phyloP scores from a whole-genome alignment of 2,329 filamentous ascomycete genomes.

The Trichoderma sp. region DNA sequence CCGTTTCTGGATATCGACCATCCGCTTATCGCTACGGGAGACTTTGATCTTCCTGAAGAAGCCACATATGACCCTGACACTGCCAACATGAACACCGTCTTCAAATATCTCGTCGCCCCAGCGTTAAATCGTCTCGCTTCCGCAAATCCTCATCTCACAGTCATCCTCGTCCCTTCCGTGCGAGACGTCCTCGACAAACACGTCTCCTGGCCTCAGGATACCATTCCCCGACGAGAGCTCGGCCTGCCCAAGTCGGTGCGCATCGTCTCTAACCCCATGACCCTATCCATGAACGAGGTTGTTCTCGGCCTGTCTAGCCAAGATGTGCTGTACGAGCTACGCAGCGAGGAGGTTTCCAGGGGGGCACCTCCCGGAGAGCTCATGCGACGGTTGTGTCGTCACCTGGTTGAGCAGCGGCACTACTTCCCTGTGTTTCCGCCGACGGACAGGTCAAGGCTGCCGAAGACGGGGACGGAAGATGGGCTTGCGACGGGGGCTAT shows the following conservation, averaged over 20 bases:
- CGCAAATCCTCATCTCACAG: slow-evolving; percentile 72
- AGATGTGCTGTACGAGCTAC: slow-evolving; percentile 79
- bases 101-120: slow-evolving; percentile 74
- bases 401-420: slow-evolving; percentile 85
- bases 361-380: slow-evolving; percentile 46
- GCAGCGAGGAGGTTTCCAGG: slow-evolving; percentile 62
- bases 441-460: slow-evolving; percentile 63
- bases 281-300: slow-evolving; percentile 82
- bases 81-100: slow-evolving; percentile 77
- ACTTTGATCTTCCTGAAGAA: slow-evolving; percentile 72
- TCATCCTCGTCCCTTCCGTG: slow-evolving; percentile 79
- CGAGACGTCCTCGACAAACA: slow-evolving; percentile 80
- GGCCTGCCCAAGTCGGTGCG: slow-evolving; percentile 74
- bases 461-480: slow-evolving; percentile 60
- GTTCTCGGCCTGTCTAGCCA: slow-evolving; percentile 79
- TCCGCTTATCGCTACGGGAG: slow-evolving; percentile 76
- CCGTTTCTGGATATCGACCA: slow-evolving; percentile 93
- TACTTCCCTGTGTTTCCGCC: slow-evolving; percentile 90
- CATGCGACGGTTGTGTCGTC: slow-evolving; percentile 68
- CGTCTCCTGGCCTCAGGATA: slow-evolving; percentile 74
- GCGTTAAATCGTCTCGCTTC: slow-evolving; percentile 68
- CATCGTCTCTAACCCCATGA: slow-evolving; percentile 88
- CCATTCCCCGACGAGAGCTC: slow-evolving; percentile 66
- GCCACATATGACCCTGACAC: slow-evolving; percentile 70
- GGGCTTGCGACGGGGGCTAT: slow-evolving; percentile 68